Evolutionary conservation across 176 grass and related monocot genomes (phyloP).

Genomic region (Hordeum vulgare): MorexV3_pseudomolecules_assembly NC_058521.1:7683256-7683755

Average conservation of each 20-base stretch:
- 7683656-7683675: slow-evolving; percentile 17
- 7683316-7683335: slow-evolving; percentile 12
- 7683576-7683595: background rate
- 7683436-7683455: slow-evolving; percentile 17
- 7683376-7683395: slow-evolving; percentile 52
- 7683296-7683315: slow-evolving; percentile 21
- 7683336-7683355: slow-evolving; percentile 24
- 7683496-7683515: slow-evolving; percentile 30
- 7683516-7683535: background rate
- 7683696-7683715: slow-evolving; percentile 20
- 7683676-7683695: slow-evolving; percentile 19
- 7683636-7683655: background rate
- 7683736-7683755: background rate
- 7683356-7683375: slow-evolving; percentile 47
- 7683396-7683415: slow-evolving; percentile 65
- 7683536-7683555: slow-evolving; percentile 1
- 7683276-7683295: slow-evolving; percentile 30
- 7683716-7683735: background rate
- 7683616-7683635: slow-evolving; percentile 4
- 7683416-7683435: slow-evolving; percentile 60
- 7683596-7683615: background rate
- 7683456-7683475: slow-evolving; percentile 34
- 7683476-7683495: slow-evolving; percentile 42
- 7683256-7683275: slow-evolving; percentile 18
- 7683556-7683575: background rate